Evolutionary conservation across 441 rosid species (phyloP), one percentile per base, ranked within the genome.

Genomic region (Breynia disticha): DNA sequence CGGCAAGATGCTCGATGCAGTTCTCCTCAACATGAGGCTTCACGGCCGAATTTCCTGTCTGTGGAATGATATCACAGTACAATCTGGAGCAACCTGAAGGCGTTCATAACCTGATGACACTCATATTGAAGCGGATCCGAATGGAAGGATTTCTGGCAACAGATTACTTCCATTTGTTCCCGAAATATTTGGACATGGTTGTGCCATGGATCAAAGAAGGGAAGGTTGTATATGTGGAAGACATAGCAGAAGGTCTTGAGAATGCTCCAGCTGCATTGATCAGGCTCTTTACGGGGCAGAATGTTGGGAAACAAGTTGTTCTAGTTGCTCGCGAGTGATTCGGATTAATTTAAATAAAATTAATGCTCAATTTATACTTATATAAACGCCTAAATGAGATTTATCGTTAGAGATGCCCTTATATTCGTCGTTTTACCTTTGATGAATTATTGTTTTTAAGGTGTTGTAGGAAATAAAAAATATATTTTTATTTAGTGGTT

Each of bases 51-150:
- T 72, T 16, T n/a, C 50, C 69, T 4, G 55, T 49, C 0, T 67
- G 75, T 8, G 71, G 77, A 28, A 61, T 76, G 80, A 69, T 76
- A 50, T 72, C 76, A 0, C 80, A 72, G 38, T 72, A 76, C 71
- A 72, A 42, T 42, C 69, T 70, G 10, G 61, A 58, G n/a, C 46
- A 55, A 52, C 72, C 68, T 0, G 72, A 69, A 19, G 80, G 80
- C 4, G 39, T 76, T 0, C 54, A 54, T 18, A 66, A 72, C 67
- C 52, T 69, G 62, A 21, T 13, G 45, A n/a, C 5, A 19, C 3
- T 72, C 8, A 11, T 72, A n/a, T 0, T 1, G 16, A 72, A 66
- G 2, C 57, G 63, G 15, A 16, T 69, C 28, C 56, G 43, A 5
- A 72, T 75, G 49, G 50, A 60, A 50, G 77, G 74, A 1, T 72